These are phyloP conservation scores for Microbotryomycetes sp. DNA, from an alignment of 1,284 basidiomycete species.

Conservation along the genomic window DNA sequence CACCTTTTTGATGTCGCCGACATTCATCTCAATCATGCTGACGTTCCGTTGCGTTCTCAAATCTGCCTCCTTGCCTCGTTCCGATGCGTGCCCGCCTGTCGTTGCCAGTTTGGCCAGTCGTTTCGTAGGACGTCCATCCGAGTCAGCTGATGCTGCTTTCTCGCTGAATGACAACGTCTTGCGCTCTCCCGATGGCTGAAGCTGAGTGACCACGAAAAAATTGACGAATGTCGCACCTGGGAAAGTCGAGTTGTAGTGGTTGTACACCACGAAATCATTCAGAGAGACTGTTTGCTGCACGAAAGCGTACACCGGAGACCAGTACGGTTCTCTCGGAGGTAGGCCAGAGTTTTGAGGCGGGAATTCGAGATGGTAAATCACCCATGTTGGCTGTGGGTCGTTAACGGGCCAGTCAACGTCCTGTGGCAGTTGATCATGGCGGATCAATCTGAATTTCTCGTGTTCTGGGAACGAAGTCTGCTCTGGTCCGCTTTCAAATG, in stretches of 20 bases:
- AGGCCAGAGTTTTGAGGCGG: background rate
- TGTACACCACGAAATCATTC: constrained; percentile 15
- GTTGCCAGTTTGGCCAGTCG: constrained; percentile 9
- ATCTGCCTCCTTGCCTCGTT: background rate
- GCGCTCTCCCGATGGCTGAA: constrained; percentile 9
- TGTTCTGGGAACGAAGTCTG: background rate
- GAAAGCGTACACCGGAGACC: constrained; percentile 16
- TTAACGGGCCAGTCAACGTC: background rate
- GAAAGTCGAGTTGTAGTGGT: constrained; percentile 17
- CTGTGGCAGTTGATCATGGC: constrained; percentile 2
- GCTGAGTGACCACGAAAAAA: constrained; percentile 8
- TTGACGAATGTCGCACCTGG: constrained; percentile 5
- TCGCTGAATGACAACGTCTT: constrained; percentile 12
- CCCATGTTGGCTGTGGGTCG: constrained; percentile 5
- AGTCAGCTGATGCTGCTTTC: background rate
- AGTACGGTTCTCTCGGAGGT: background rate
- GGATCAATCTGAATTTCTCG: background rate
- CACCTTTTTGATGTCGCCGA: background rate
- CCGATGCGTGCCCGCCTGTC: constrained; percentile 3
- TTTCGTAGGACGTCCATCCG: background rate
- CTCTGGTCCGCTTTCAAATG: background rate
- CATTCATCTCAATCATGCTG: constrained; percentile 11
- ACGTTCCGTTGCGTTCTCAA: background rate
- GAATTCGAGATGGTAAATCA: background rate
- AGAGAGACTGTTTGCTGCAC: constrained; percentile 3